phyloP scores from a whole-genome alignment of 257 asterid genomes.

The Knoxia roxburghii region DNA sequence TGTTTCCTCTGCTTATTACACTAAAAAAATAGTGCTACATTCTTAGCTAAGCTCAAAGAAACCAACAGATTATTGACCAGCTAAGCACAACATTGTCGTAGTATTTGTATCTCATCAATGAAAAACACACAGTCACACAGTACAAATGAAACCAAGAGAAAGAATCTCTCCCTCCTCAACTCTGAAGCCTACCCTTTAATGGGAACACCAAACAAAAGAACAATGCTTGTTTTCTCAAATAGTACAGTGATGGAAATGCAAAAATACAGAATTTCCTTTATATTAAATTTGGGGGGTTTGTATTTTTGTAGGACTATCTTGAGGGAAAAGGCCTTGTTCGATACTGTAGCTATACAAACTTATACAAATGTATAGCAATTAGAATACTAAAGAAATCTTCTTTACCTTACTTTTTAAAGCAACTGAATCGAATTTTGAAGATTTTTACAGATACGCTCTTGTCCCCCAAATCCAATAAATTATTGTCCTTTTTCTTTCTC shows the following conservation, averaged over 20 bases:
- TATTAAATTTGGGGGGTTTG: constrained; percentile 7
- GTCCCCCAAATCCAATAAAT: constrained; percentile 39
- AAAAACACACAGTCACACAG: background rate
- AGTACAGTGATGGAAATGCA: background rate
- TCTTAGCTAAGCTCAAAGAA: constrained; percentile 27
- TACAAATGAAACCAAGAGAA: constrained; percentile 8
- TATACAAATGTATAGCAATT: constrained; percentile 1
- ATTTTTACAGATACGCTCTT: constrained; percentile 62
- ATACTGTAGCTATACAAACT: background rate
- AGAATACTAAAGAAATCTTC: constrained; percentile 20
- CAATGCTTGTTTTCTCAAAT: constrained; percentile 15
- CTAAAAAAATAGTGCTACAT: constrained; percentile 10
- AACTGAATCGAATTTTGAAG: constrained; percentile 62
- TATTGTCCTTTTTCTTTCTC: constrained; percentile 11
- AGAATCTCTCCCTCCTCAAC: constrained; percentile 8
- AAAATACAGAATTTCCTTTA: constrained; percentile 17
- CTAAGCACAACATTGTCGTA: constrained; percentile 20
- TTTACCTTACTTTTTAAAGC: constrained; percentile 42
- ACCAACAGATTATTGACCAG: constrained; percentile 43
- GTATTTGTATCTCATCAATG: constrained; percentile 7
- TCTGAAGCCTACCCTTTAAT: too few relatives aligned
- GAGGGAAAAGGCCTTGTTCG: too few relatives aligned
- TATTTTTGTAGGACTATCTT: constrained; percentile 7
- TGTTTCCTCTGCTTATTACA: constrained; percentile 27
- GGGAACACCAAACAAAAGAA: constrained; percentile 9